A percentile compares a stretch with the other conserved stretches of the same genome.
Conservation (phyloP, 1,139 yeast species). For the Candida sojae region DNA sequence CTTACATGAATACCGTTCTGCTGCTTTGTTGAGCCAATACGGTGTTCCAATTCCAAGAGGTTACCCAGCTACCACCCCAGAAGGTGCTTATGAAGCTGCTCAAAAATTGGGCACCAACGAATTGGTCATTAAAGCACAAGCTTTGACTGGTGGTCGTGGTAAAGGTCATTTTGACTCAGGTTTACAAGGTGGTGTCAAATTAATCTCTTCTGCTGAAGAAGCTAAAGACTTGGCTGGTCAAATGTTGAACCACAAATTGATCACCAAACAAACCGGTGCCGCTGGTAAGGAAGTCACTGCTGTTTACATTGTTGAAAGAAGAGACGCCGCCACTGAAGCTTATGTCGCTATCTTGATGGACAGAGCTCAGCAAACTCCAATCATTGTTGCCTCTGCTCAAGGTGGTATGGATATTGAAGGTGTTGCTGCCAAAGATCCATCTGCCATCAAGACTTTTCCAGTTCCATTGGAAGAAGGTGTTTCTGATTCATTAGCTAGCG, state of each 20-base stretch:
- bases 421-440: constrained; percentile 91
- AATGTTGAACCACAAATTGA: constrained; percentile 89
- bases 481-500: constrained; percentile 71
- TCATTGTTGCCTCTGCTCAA: constrained; percentile 94
- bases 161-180: constrained; percentile 97
- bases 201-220: constrained; percentile 83
- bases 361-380: constrained; percentile 85
- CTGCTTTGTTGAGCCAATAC: constrained; percentile 76
- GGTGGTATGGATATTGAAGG: constrained; percentile 99
- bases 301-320: constrained; percentile 93
- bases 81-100: constrained; percentile 85
- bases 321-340: constrained; percentile 91
- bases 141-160: constrained; percentile 99
- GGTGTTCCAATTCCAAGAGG: constrained; percentile 94
- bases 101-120: constrained; percentile 65
- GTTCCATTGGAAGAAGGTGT: constrained; percentile 80
- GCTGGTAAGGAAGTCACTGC: constrained; percentile 97
- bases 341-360: constrained; percentile 94
- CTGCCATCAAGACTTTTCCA: constrained; percentile 87
- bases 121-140: constrained; percentile 96
- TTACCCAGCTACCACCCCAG: constrained; percentile 85
- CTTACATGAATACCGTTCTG: constrained; percentile 95
- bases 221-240: constrained; percentile 84
- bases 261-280: constrained; percentile 98
- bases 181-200: constrained; percentile 93